Evolutionary conservation across 2,329 filamentous ascomycete genomes (phyloP), one percentile per base, ranked within the genome.

Genomic region (Fragosphaeria purpurea): DNA sequence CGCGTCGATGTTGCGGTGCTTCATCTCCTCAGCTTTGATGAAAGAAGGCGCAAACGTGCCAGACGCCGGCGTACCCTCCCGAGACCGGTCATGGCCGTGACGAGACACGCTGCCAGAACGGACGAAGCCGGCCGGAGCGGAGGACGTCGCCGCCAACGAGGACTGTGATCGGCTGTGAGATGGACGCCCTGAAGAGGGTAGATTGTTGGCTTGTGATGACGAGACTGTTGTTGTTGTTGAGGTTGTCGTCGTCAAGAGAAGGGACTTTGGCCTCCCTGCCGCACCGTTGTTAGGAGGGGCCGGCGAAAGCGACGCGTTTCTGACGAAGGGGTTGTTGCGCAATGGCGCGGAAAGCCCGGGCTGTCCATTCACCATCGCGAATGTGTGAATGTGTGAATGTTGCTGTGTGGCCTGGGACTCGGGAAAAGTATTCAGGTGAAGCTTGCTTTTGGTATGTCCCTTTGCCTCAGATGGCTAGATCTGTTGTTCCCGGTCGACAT

Each of bases 41-140:
- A 98, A 98, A 8, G 88, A 87, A 3, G 91, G 93, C 38, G 93
- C 91, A 71, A 98, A 98, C 1, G 93, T 98, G 57, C 80, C 85
- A 0, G 85, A 87, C 6, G 75, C 72, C 6, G 80, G 75, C 2
- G 77, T 77, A 59, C 73, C 78, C 53, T 77, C 82, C 56, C 79
- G 77, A 5, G 89, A 93, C 57, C 83, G 79, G 45, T 67, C 70
- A 33, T 75, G 70, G 22, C 67, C 64, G 56, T 76, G 70, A 34
- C 70, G 66, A 13, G 63, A 55, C 31, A 58, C 48, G 53, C 57
- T 46, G 53, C 48, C 53, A 4, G 51, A 44, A 8, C 59, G 60
- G 47, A 46, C 53, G 7, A 50, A 48, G 22, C 44, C 41, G 42
- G 42, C 46, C n/a, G 41, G 42, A 32, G 30, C 41, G 1, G 43